Evolutionary conservation across 2,329 filamentous ascomycete species (phyloP).

Genomic region (Juglanconis oblonga): DNA sequence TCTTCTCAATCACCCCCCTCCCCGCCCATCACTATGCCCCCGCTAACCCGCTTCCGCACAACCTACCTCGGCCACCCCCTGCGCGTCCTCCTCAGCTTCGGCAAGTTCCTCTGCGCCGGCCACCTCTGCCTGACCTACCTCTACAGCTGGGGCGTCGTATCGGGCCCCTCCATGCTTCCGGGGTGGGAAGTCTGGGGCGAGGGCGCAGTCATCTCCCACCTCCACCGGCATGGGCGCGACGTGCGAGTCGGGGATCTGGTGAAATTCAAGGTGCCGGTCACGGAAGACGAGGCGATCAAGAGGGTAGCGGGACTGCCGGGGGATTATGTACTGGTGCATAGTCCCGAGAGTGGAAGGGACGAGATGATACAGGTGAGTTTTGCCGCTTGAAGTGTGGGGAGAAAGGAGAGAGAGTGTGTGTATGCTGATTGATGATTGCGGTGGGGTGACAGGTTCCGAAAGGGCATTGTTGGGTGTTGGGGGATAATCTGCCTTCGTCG

Average conservation of each 20-base stretch:
- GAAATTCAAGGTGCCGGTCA: slow-evolving; percentile 70
- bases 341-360: slow-evolving; percentile 47
- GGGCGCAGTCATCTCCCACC: slow-evolving; percentile 64
- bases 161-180: slow-evolving; percentile 85
- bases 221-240: slow-evolving; percentile 64
- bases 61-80: slow-evolving; percentile 37
- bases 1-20: no score
- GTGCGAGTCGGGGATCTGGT: slow-evolving; percentile 80
- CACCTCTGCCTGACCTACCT: slow-evolving; percentile 60
- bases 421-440: neutral
- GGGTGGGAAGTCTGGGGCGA: slow-evolving; percentile 70
- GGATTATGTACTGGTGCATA: slow-evolving; percentile 69
- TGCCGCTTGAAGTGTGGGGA: slow-evolving; percentile 44
- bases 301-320: slow-evolving; percentile 74
- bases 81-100: slow-evolving; percentile 40
- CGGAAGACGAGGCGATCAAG: slow-evolving; percentile 66
- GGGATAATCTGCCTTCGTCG: slow-evolving; percentile 82
- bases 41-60: slow-evolving; percentile 14
- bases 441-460: slow-evolving; percentile 65
- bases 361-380: slow-evolving; percentile 63
- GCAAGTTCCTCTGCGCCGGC: slow-evolving; percentile 44
- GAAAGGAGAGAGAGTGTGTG: slow-evolving; percentile 66
- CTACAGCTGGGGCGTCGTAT: slow-evolving; percentile 56
- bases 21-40: slow-evolving; percentile 23
- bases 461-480: slow-evolving; percentile 88